Percentiles rank a stretch among this genome's conserved stretches.
phyloP scores from a whole-genome alignment of 2,329 filamentous ascomycete genomes.

The Sporothrix variecibatus region DNA sequence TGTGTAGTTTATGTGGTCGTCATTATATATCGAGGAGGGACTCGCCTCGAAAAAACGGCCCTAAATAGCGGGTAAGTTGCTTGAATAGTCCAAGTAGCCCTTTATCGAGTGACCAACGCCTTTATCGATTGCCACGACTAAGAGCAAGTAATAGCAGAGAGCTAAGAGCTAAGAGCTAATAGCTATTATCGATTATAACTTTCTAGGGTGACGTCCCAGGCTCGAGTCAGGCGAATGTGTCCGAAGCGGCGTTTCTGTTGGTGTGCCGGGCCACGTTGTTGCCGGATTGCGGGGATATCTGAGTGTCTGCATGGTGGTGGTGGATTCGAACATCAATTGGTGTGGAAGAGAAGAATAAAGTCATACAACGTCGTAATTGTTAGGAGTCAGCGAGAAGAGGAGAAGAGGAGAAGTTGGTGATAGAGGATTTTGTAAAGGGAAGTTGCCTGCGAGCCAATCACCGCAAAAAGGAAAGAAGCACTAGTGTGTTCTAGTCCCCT shows the following conservation, averaged over 20 bases:
- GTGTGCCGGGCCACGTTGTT: not conserved
- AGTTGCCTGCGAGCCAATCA: conserved; percentile 7
- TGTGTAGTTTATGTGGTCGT: not conserved
- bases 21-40: not conserved
- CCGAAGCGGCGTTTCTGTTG: not conserved
- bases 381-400: too few relatives aligned
- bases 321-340: not conserved
- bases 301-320: too few relatives aligned
- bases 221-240: too few relatives aligned
- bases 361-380: not conserved
- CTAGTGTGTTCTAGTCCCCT: not conserved
- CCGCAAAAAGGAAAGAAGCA: not conserved
- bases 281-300: not conserved
- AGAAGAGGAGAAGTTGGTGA: not conserved
- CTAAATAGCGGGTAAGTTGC: too few relatives aligned
- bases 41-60: too few relatives aligned
- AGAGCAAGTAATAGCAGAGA: not conserved
- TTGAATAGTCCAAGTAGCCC: too few relatives aligned
- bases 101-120: too few relatives aligned
- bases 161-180: too few relatives aligned
- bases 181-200: not conserved
- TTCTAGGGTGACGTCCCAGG: not conserved
- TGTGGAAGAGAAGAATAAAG: not conserved
- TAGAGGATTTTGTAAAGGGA: not conserved
- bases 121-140: not conserved